Evolutionary conservation across 2,329 filamentous ascomycete species (phyloP).

Genomic region (Cladosporium sp.): DNA sequence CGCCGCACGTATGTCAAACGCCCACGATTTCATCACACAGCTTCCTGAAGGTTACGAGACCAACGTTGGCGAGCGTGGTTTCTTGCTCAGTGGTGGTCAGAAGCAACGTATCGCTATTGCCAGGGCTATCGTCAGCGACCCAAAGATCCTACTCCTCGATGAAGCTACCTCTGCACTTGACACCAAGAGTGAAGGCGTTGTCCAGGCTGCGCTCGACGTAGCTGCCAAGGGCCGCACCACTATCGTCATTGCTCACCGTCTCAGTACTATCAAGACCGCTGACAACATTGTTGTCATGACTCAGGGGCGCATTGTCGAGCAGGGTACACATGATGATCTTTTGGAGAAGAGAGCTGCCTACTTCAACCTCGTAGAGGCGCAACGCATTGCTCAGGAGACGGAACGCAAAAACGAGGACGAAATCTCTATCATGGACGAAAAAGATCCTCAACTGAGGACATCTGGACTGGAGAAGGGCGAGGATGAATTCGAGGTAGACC

Average conservation of each 20-base stretch:
- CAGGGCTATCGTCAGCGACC: constrained; percentile 82
- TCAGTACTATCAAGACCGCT: constrained; percentile 90
- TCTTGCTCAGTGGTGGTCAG: constrained; percentile 88
- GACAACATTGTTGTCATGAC: constrained; percentile 96
- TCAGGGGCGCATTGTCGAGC: constrained; percentile 80
- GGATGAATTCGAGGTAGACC: constrained; percentile 44
- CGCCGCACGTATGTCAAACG: constrained; percentile 86
- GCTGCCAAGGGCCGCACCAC: constrained; percentile 85
- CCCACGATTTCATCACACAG: constrained; percentile 80
- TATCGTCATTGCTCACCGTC: constrained; percentile 90
- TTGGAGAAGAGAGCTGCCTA: constrained; percentile 70
- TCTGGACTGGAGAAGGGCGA: constrained; percentile 28
- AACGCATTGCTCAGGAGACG: constrained; percentile 66
- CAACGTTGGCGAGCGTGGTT: constrained; percentile 91
- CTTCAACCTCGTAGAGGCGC: constrained; percentile 79
- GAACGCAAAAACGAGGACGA: constrained; percentile 55
- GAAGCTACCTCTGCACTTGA: constrained; percentile 93
- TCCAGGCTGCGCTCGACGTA: constrained; percentile 85
- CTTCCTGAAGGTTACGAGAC: constrained; percentile 90
- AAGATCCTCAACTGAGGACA: constrained; percentile 24
- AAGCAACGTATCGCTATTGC: constrained; percentile 97
- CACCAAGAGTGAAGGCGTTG: constrained; percentile 89
- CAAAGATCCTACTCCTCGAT: constrained; percentile 86
- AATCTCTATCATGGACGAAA: constrained; percentile 27
- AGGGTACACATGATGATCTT: constrained; percentile 80